Evolutionary conservation across 2,329 filamentous ascomycete genomes (phyloP), one percentile per base, ranked within the genome.

Genomic region (Fusarium sp.): DNA sequence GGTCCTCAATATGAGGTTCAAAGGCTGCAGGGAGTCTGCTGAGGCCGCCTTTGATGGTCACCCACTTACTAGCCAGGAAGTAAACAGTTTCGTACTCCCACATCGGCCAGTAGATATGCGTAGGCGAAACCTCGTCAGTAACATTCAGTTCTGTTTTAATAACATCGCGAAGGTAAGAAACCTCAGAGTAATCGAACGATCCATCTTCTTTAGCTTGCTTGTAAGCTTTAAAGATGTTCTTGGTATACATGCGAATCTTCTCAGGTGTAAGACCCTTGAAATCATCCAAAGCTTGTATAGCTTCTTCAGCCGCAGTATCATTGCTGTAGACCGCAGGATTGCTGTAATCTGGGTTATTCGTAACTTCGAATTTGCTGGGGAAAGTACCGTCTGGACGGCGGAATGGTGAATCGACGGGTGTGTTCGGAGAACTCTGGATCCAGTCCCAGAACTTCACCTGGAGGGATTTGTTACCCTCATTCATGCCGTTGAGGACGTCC

Each of bases 361-460:
- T 68, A 7, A 77, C 56, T 28, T 77, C 75, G 4, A 65, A 64
- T 60, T 66, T 68, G 5, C 72, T 43, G 14, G 75, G 73, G 34
- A 73, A 68, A 5, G 74, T 71, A 6, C 76, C 77, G 27, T 78
- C 77, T 3, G 76, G 73, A 2, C 75, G 77, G 2, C 77, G 62
- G 7, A 53, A 46, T 10, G 46, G 46, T 4, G 59, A 27, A 3
- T 54, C 27, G 37, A 63, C 46, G 2, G 48, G 59, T 1, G 48
- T 62, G 7, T 68, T 68, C 1, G 66, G 63, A 2, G 53, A 58
- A 5, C 46, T 53, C 20, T 91, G 87, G 28, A 88, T 85, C 87
- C 88, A 91, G 1, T 85, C 83, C 67, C 90, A 90, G 72, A 90
- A 89, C 47, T 89, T 85, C 25, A 90, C 85, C 9, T 63, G 30